Base-by-base conservation (phyloP, 2,329 filamentous ascomycete genomes). In the Penicillium sclerotiorum region DNA sequence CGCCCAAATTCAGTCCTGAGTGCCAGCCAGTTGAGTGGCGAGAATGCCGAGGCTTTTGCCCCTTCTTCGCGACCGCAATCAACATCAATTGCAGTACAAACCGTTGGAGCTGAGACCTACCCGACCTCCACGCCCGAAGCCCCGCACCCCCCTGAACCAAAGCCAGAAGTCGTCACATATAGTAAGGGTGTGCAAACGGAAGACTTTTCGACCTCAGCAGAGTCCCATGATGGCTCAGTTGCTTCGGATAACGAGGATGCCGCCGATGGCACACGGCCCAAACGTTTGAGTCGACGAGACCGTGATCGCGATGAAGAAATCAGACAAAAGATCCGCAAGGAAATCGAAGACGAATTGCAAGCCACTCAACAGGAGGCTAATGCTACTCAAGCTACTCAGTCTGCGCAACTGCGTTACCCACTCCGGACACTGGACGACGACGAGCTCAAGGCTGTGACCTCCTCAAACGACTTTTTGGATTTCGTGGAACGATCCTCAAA, bases 401-500 rank as follows among this genome's bases (percentile, higher is more conserved):
- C 77, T 11, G 72, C 76, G 20, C 71, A 74, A 23, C 69, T 79
- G 49, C 78, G 80, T 44, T 96, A 90, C 63, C 92, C 93, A 2
- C 84, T 88, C 41, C 84, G 93, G 63, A 85, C 87, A 25, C 80
- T 99, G 41, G 91, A 86, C 2, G 78, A 82, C 13, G 94, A 97
- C 62, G 95, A 99, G 69, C 77, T 96, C 32, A 85, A 88, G 58
- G 94, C 93, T 5, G 91, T 97, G 21, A 94, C 90, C 20, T 88
- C 88, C 47, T 96, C 93, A 1, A 86, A 93, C 23, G 94, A 97
- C 43, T 99, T 99, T 67, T 80, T 94, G 53, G 90, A 95, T 61
- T 99, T 99, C 66, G 85, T 99, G 23, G 94, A 99, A 64, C 84
- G 90, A 61, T 96, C 93, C 18, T 95, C 90, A 49, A 99, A 97